phyloP scores from a whole-genome alignment of 73 alveolate species.

The Paramecium sexaurelia region DNA sequence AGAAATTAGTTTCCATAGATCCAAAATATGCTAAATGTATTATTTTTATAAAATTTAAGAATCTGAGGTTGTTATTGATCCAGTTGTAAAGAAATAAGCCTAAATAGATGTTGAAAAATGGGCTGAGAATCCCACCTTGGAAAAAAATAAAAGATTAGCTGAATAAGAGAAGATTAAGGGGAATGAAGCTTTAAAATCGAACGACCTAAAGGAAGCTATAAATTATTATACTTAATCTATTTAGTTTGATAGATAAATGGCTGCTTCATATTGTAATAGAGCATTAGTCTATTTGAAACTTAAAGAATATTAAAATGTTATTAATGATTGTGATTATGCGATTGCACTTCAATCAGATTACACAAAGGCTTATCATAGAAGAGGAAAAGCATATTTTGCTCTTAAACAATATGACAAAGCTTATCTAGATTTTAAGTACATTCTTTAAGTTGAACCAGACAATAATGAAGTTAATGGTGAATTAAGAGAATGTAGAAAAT shows the following conservation, averaged over 20 bases:
- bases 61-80: conserved; percentile 2
- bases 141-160: conserved; percentile 75
- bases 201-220: conserved; percentile 81
- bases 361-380: conserved; percentile 90
- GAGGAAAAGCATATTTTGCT: conserved; percentile 92
- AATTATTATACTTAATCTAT: conserved; percentile 86
- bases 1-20: conserved; percentile 40
- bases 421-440: conserved; percentile 81
- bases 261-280: conserved; percentile 90
- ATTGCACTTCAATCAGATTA: conserved; percentile 84
- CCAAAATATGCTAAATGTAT: conserved; percentile 11
- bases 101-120: conserved; percentile 27
- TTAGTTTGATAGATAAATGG: conserved; percentile 79
- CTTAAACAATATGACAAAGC: conserved; percentile 85
- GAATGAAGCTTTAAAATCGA: conserved; percentile 85
- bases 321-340: conserved; percentile 93
- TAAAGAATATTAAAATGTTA: conserved; percentile 82
- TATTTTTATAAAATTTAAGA: background rate
- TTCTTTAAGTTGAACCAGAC: conserved; percentile 85
- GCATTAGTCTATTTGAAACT: conserved; percentile 85
- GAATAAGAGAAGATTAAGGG: conserved; percentile 90
- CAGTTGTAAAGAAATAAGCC: background rate
- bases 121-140: conserved; percentile 46
- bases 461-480: conserved; percentile 85
- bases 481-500: conserved; percentile 77